These are phyloP conservation scores for Sanguinoderma infundibulare DNA, from an alignment of 1,284 basidiomycete genomes.

Conservation along the genomic window DNA sequence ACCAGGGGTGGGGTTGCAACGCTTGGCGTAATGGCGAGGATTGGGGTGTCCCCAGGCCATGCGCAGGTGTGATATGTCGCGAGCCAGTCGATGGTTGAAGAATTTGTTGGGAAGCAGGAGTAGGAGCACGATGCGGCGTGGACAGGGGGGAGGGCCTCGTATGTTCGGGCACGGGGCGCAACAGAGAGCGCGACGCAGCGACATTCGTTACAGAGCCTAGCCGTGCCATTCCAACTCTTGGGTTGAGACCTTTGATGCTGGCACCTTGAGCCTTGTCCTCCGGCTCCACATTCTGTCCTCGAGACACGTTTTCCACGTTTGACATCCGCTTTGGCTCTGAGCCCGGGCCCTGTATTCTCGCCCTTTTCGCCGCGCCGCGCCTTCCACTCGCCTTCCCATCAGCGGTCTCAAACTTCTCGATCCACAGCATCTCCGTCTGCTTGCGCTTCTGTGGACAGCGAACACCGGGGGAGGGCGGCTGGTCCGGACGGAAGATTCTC, in stretches of 20 bases:
- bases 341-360: background rate
- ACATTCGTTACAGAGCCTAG: conserved; percentile 33
- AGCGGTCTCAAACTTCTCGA: conserved; percentile 37
- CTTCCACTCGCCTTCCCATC: conserved; percentile 23
- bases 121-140: background rate
- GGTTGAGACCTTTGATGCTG: background rate
- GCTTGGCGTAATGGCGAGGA: background rate
- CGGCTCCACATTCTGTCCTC: background rate
- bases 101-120: background rate
- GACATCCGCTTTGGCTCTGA: conserved; percentile 1
- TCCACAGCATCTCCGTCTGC: conserved; percentile 38
- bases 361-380: conserved; percentile 9
- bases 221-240: conserved; percentile 7
- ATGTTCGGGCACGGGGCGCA: background rate
- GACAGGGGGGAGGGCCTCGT: background rate
- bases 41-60: background rate
- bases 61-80: no score
- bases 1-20: background rate
- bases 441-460: conserved; percentile 42
- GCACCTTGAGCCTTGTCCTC: background rate
- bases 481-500: conserved; percentile 41
- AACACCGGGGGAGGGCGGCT: conserved; percentile 41
- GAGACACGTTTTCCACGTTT: conserved; percentile 3
- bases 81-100: background rate
- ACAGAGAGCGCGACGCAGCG: background rate